Conservation (phyloP, 169 alveolate species). For the Cryptosporidium sp. region DNA sequence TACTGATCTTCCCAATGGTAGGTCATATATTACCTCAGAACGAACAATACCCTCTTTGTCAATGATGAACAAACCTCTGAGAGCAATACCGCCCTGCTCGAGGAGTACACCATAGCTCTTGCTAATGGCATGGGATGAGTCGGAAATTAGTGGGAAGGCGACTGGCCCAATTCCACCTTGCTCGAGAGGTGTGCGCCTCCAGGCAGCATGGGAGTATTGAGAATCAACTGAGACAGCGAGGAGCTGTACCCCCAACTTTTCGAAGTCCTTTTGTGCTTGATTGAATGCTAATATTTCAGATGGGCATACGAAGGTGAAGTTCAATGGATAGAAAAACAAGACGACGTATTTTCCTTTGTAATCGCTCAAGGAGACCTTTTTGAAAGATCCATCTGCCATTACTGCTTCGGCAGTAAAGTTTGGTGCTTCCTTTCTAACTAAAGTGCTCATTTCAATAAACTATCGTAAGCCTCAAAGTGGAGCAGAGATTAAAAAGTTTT, state of each 20-base stretch:
- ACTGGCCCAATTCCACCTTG: slow-evolving; percentile 98
- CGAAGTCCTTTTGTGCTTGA: slow-evolving; percentile 92
- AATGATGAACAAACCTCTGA: slow-evolving; percentile 98
- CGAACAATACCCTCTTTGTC: slow-evolving; percentile 96
- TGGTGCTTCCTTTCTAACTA: slow-evolving; percentile 91
- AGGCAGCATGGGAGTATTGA: slow-evolving; percentile 95
- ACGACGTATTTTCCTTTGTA: slow-evolving; percentile 96
- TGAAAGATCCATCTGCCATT: slow-evolving; percentile 93
- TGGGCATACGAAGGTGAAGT: slow-evolving; percentile 99
- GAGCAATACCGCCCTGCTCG: slow-evolving; percentile 93
- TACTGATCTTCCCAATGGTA: slow-evolving; percentile 99
- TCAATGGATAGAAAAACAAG: slow-evolving; percentile 98
- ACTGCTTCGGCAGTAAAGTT: slow-evolving; percentile 94
- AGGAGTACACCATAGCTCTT: slow-evolving; percentile 93
- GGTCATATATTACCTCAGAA: slow-evolving; percentile 94
- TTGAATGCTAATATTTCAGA: slow-evolving; percentile 97
- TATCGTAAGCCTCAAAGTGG: neutral
- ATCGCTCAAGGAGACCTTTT: slow-evolving; percentile 89
- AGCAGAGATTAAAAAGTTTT: neutral
- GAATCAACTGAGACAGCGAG: slow-evolving; percentile 98
- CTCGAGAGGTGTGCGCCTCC: slow-evolving; percentile 93
- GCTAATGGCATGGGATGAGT: slow-evolving; percentile 91
- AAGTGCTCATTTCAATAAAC: slow-evolving; percentile 14
- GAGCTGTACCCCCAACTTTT: slow-evolving; percentile 90
- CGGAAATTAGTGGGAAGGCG: slow-evolving; percentile 94